A percentile compares a stretch with the other conserved stretches of the same genome.
These are phyloP conservation scores for Euptelea pleiosperma DNA, from an alignment of 164 flowering plant species.

Conservation along the genomic window DNA sequence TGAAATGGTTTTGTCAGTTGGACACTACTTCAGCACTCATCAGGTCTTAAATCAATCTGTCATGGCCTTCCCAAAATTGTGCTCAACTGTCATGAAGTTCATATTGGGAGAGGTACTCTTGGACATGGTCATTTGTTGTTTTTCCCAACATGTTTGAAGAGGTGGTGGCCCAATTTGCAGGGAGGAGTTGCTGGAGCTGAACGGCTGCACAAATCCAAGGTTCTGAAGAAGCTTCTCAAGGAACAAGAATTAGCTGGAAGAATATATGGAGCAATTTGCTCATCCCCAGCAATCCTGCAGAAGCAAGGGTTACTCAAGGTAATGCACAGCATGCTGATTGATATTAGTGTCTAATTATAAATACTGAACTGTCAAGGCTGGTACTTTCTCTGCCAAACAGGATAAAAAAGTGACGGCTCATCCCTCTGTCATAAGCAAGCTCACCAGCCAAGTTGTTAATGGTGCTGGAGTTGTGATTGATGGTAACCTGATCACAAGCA, in stretches of 20 bases:
- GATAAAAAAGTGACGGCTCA: constrained; percentile 59
- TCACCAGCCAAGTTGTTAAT: constrained; percentile 31
- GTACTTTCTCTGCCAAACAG: constrained; percentile 30
- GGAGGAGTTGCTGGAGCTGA: constrained; percentile 63
- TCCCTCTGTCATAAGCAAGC: constrained; percentile 45
- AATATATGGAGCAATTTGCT: constrained; percentile 63
- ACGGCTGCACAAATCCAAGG: constrained; percentile 57
- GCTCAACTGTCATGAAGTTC: neutral
- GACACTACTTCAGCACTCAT: no score
- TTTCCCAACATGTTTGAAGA: neutral
- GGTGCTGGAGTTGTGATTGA: constrained; percentile 73
- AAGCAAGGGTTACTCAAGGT: constrained; percentile 78
- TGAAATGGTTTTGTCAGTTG: no score
- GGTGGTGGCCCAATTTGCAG: constrained; percentile 27
- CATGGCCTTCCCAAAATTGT: neutral
- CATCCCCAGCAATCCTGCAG: constrained; percentile 59
- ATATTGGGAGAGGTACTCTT: neutral
- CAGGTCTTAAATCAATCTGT: neutral
- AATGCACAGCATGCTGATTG: constrained; percentile 3
- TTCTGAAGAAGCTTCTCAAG: constrained; percentile 76
- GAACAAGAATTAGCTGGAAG: constrained; percentile 70
- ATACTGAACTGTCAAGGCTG: neutral
- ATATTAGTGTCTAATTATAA: neutral
- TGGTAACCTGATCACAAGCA: constrained; percentile 76
- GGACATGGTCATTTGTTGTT: neutral